Base-by-base conservation (phyloP, 164 flowering plant species). In the Piper longum region DNA sequence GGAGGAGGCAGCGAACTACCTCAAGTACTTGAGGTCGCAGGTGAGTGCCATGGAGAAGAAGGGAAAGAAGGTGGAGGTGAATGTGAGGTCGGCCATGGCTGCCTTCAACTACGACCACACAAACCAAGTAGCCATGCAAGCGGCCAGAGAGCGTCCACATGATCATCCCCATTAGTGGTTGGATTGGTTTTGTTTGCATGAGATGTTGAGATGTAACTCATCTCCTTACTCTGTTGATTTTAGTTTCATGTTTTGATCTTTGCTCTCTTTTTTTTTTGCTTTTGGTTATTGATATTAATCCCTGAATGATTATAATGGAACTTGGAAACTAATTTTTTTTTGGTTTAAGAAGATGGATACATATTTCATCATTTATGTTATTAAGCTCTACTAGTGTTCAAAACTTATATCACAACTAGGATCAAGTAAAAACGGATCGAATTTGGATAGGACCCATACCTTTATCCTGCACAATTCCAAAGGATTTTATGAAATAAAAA, bases 1-100 rank as follows among this genome's bases (percentile, higher is more conserved):
- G 62, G 99, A 95, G 68, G 99, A 95, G 63, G 99, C 99, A 68
- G 97, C 97, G 39, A 95, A 82, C 61, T 91, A 95, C 69, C 91
- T 95, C 71, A 90, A 81, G 81, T 95, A 87, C 67, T 75, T 95
- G 1, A 84, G 85, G 75, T 82, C 88, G 48, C 96, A 91, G 75
- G 89, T 91, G 45, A 82, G 74, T 64, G 85, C 81, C 17, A 68
- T 91, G 57, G 90, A 91, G 73, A 74, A 71, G 42, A 60, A 80
- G n/a, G 88, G 89, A 16, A 76, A 76, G 66, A 77, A 79, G 64
- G 54, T 71, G 62, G 80, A 80, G 57, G 36, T 16, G 73, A 51
- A 51, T 67, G 42, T 74, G 62, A 67, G 62, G 61, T 70, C 54
- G 70, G 43, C 69, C 64, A 75, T 77, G 40, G 78, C 75, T 60